phyloP scores from a whole-genome alignment of 495 filamentous ascomycete genomes.

The Penicillium macrosclerotiorum region DNA sequence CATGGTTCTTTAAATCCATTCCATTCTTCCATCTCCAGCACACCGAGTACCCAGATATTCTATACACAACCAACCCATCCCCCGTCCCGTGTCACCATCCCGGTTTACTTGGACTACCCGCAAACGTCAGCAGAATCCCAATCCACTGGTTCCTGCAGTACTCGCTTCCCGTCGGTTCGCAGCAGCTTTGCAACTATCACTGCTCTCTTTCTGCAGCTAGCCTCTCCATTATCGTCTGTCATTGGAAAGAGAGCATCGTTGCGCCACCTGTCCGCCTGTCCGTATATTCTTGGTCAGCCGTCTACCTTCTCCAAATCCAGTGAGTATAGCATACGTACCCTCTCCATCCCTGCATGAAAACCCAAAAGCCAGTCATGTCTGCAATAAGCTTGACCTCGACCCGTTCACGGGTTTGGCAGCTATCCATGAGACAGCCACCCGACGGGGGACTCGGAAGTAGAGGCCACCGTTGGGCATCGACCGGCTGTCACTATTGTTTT shows the following conservation, averaged over 20 bases:
- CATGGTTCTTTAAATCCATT: background rate
- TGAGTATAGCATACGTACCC: conserved; percentile 18
- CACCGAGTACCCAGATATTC: conserved; percentile 18
- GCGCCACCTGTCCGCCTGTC: background rate
- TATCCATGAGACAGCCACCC: conserved; percentile 17
- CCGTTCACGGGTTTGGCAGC: conserved; percentile 5
- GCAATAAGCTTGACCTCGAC: conserved; percentile 22
- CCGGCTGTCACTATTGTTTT: background rate
- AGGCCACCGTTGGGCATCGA: conserved; percentile 12
- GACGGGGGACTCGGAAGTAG: conserved; percentile 6
- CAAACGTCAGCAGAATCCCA: no score
- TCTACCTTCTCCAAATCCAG: no score
- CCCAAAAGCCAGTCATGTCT: conserved; percentile 8
- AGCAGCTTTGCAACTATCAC: conserved; percentile 18
- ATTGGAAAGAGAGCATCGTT: background rate
- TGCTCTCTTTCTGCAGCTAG: background rate
- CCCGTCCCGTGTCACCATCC: conserved; percentile 14
- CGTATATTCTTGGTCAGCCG: no score
- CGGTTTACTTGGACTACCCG: no score
- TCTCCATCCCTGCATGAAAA: background rate
- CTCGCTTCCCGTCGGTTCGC: conserved; percentile 15
- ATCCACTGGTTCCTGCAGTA: conserved; percentile 20
- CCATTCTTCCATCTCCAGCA: background rate
- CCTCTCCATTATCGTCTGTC: no score
- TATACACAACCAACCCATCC: conserved; percentile 24